phyloP scores from a whole-genome alignment of 257 asterid genomes.

The Mitragyna speciosa region DNA sequence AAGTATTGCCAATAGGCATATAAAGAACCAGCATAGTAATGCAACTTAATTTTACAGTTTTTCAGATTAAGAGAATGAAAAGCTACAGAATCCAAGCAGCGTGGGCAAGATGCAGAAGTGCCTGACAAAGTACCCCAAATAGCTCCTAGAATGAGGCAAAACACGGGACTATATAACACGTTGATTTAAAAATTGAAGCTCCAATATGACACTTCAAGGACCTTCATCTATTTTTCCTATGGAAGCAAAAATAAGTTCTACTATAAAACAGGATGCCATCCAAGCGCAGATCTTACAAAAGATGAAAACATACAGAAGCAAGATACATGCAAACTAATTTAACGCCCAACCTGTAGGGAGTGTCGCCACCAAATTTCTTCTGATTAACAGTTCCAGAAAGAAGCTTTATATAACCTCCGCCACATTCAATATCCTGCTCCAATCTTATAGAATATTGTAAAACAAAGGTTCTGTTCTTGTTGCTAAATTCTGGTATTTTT shows the following conservation, averaged over 20 bases:
- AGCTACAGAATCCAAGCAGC: not conserved
- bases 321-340: not conserved
- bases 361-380: conserved; percentile 97
- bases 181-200: not conserved
- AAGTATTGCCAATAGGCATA: not conserved
- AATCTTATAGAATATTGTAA: conserved; percentile 82
- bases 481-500: conserved; percentile 86
- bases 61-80: not conserved
- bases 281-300: not conserved
- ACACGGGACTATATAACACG: not conserved
- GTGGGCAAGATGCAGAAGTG: not conserved
- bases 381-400: conserved; percentile 89
- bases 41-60: not conserved
- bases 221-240: not conserved
- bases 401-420: conserved; percentile 96
- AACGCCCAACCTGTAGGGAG: conserved; percentile 82
- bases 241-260: too few species aligned
- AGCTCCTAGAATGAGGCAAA: not conserved
- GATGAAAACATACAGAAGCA: conserved; percentile 1
- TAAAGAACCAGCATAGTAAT: not conserved
- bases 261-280: not conserved
- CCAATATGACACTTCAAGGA: not conserved
- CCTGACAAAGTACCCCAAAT: not conserved
- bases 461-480: conserved; percentile 85
- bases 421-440: conserved; percentile 98